A percentile compares a stretch with the other conserved stretches of the same genome.
Conservation (phyloP, 2,329 filamentous ascomycete genomes). For the Blastomyces percursus region DNA sequence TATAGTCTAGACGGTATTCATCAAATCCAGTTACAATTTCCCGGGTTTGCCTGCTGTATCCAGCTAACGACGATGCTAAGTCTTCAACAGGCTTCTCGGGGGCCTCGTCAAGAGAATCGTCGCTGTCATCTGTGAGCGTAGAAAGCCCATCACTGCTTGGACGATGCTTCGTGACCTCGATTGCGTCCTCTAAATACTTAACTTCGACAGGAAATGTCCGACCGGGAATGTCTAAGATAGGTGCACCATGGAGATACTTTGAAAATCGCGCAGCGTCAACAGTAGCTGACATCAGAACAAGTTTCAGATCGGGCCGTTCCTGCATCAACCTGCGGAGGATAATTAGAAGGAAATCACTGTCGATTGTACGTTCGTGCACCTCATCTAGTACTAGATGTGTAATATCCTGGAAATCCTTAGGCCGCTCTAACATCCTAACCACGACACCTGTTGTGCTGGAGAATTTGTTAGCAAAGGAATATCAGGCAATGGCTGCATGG, state of each 20-base stretch:
- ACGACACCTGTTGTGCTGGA: constrained; percentile 62
- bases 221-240: constrained; percentile 80
- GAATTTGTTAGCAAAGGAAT: constrained; percentile 8
- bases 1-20: constrained; percentile 85
- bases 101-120: constrained; percentile 36
- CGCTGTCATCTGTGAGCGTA: constrained; percentile 30
- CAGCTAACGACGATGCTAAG: constrained; percentile 53
- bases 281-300: constrained; percentile 94
- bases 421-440: constrained; percentile 92
- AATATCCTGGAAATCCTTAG: constrained; percentile 74
- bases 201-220: constrained; percentile 87
- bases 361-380: constrained; percentile 91
- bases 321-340: constrained; percentile 74
- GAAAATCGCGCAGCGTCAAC: constrained; percentile 90
- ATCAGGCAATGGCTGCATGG: constrained; percentile 20
- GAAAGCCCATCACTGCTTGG: constrained; percentile 48
- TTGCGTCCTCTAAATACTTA: constrained; percentile 80
- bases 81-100: constrained; percentile 43
- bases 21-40: constrained; percentile 67
- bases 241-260: constrained; percentile 71
- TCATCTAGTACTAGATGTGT: constrained; percentile 96
- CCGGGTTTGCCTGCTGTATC: constrained; percentile 66
- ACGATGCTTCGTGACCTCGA: constrained; percentile 71
- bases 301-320: constrained; percentile 70
- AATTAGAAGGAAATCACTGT: constrained; percentile 91